Percentiles rank a stretch among this genome's conserved stretches.
These are phyloP conservation scores for Miscanthus lutarioriparius DNA, from an alignment of 176 grass and related monocot genomes.

Conservation along the genomic window DNA sequence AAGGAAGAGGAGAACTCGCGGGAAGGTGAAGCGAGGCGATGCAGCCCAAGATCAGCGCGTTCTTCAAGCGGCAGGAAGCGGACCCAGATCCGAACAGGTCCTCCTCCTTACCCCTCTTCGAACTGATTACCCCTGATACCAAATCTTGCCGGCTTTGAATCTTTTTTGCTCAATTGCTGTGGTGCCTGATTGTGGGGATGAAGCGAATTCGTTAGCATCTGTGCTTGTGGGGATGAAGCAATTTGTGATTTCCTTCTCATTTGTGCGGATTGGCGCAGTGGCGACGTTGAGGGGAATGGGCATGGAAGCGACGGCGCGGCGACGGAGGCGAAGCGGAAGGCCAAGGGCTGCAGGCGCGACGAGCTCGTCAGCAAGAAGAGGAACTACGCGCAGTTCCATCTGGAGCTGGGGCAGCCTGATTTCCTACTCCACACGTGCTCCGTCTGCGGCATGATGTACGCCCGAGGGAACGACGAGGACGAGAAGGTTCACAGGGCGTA, in stretches of 20 bases:
- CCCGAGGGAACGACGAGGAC: constrained; percentile 66
- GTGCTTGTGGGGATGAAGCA: not conserved
- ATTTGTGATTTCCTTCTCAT: not conserved
- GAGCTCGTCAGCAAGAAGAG: constrained; percentile 70
- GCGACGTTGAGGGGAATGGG: not conserved
- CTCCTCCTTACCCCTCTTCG: not conserved
- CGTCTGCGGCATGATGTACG: constrained; percentile 82
- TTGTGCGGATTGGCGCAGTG: constrained; percentile 1
- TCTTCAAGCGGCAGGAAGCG: constrained; percentile 52
- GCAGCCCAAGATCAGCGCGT: constrained; percentile 70
- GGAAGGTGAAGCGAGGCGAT: constrained; percentile 15
- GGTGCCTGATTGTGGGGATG: too few relatives aligned
- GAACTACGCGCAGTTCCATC: constrained; percentile 83
- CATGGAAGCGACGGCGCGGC: not conserved
- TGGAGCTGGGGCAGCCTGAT: constrained; percentile 89
- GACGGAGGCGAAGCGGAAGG: constrained; percentile 22
- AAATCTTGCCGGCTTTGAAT: not conserved
- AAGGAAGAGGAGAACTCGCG: not conserved
- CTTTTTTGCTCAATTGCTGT: not conserved
- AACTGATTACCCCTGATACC: not conserved
- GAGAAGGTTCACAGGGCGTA: constrained; percentile 79
- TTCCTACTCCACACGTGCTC: constrained; percentile 78
- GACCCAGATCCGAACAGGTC: constrained; percentile 31
- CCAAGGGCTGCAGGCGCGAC: not conserved
- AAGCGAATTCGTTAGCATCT: not conserved